Base-by-base conservation (phyloP, 2,329 filamentous ascomycete species). In the Aspergillus novofumigatus region DNA sequence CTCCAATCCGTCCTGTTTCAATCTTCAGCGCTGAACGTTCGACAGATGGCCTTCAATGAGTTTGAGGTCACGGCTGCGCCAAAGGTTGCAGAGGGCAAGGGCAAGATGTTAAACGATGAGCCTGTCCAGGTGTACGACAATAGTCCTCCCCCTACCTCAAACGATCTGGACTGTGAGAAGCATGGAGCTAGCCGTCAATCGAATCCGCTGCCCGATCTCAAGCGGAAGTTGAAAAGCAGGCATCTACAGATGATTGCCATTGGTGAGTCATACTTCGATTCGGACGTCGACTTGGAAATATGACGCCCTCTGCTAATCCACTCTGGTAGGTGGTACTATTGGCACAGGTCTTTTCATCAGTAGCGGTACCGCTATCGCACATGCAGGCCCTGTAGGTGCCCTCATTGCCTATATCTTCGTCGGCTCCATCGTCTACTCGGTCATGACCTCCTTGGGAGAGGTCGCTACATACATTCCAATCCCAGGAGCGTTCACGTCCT, bases 191-290 rank as follows among this genome's bases (percentile, higher is more conserved):
- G 60, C 51, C 72, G 59, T 73, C 56, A 81, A 76, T 64, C 93
- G 85, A 45, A 88, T 86, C 47, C 85, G 86, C 64, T 87, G 59
- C 72, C 73, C 2, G 70, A 75, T 54, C 81, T 97, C 58, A 86
- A 90, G 58, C 82, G 92, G 69, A 89, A 87, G 76, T 77, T 96
- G 67, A 95, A 95, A 77, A 88, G 87, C 26, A 81, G 92, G 50
- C 94, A 99, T 79, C 72, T 97, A 71, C 93, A 97, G 78, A 97
- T 97, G 93, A 97, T 97, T 80, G 94, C 94, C 26, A 96, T 97
- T 66, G 92, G 92, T 69, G 90, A 89, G 54, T 92, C 11, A 6
- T 21, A 14, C n/a, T 47, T 23, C 4, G 14, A 23, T 26, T 47
- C 14, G 44, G 6, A 20, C 23, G 4, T 25, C 21, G 11, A 14